Evolutionary conservation across 1,284 basidiomycete species (phyloP), one percentile per base, ranked within the genome.

Genomic region (Anthracocystis setariae): DNA sequence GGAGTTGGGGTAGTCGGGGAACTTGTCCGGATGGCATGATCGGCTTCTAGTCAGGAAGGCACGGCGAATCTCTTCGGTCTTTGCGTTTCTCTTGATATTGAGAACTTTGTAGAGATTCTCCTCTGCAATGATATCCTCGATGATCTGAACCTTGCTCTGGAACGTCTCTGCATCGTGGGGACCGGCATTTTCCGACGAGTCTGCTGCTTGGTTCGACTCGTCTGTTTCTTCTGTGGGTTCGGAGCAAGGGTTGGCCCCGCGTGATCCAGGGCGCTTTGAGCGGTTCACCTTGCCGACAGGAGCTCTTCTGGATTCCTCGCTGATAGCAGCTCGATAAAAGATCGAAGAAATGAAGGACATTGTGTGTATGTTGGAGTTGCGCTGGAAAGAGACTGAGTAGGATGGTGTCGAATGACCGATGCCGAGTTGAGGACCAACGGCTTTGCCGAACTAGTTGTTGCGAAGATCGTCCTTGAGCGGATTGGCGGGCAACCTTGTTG

Each of bases 21-120:
- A 92, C 86, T 93, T 93, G 81, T 93, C 92, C 82, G 92, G 92
- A 78, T 93, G 92, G 74, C 91, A 93, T 10, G 88, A 86, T 75
- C 87, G 87, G 80, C 90, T 92, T 42, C 91, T 85, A 0, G 87
- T 85, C 46, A 93, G 87, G 82, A 93, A 93, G 20, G 90, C 91
- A 37, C 91, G 85, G 37, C 92, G 84, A 25, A 93, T 84, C 67
- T 88, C 89, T 77, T 93, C 90, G 43, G 88, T 83, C 37, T 83
- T 83, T 0, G 86, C 82, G 9, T 85, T 85, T 55, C 86, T 86
- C 29, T 85, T 78, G 12, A 92, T 82, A 9, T 90, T 91, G 8
- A 93, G 86, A 29, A 93, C 88, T 46, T 86, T 84, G 83, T 93
- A 93, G 33, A 93, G 86, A 73, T 91, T 87, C 21, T 78, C 72